Evolutionary conservation across 768 basidiomycete species (phyloP).

Genomic region (Boletus insuetus): DNA sequence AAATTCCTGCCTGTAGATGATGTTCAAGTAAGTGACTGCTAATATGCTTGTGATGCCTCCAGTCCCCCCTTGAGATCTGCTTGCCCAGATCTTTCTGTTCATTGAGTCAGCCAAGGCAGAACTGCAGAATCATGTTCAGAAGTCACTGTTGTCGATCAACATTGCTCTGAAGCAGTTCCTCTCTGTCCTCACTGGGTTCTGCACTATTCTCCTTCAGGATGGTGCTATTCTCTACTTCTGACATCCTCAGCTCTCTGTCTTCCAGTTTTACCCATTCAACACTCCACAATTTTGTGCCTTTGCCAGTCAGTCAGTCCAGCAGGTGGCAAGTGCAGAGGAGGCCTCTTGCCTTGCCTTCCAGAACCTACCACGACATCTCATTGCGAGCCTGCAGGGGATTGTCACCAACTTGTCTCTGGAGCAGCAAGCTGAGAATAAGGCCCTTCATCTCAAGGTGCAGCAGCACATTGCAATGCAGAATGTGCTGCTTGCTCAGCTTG

Average conservation of each 20-base stretch:
- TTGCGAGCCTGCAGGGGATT: neutral
- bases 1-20: neutral
- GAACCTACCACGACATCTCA: constrained; percentile 22
- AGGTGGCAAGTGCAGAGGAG: constrained; percentile 18
- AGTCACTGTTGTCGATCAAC: neutral
- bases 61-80: constrained; percentile 15
- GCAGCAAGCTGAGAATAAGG: neutral
- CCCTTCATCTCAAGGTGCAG: neutral
- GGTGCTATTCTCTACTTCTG: constrained; percentile 27
- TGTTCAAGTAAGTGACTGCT: neutral
- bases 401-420: neutral
- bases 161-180: constrained; percentile 31
- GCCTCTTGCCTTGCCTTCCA: constrained; percentile 15
- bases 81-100: constrained; percentile 10
- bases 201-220: constrained; percentile 35
- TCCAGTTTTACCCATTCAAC: constrained; percentile 28
- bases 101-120: neutral
- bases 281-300: neutral
- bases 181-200: constrained; percentile 22
- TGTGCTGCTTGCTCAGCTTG: neutral
- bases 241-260: constrained; percentile 24
- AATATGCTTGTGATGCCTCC: neutral
- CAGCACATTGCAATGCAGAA: neutral
- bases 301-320: neutral
- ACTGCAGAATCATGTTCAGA: neutral